Evolutionary conservation across 257 asterid species (phyloP), one percentile per base, ranked within the genome.

Genomic region (Gentiana straminea): DNA sequence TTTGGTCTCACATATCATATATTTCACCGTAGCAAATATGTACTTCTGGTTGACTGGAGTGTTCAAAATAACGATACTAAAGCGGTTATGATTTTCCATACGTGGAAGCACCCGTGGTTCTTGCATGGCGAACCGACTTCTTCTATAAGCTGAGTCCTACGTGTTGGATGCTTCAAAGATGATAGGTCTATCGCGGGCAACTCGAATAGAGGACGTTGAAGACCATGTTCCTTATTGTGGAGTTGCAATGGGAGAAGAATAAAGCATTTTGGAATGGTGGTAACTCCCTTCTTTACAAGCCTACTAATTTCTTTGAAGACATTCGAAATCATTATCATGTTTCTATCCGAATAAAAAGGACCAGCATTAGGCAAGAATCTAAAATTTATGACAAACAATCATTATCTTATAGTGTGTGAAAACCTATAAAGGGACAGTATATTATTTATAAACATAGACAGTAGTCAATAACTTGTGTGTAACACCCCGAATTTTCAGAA

Each of bases 41-140:
- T 24, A 24, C 24, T 24, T 24, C 24, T 24, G 24, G 24, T 24
- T 24, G 24, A 24, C 24, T 24, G 24, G 24, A 24, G 24, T 24
- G 24, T 24, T 24, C 24, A 24, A 24, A 57, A 44, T 6, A 4
- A 37, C 43, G 7, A 24, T 15, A 4, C 3, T 57, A 9, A 33
- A 24, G 24, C 24, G 24, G 51, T 24, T 6, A 13, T 24, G 33
- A 11, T 2, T 9, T 15, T 9, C 13, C 24, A 13, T 64, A 64
- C 69, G 63, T 64, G 69, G 57, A 64, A 57, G 49, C 57, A 12
- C 3, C 69, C 69, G 8, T 39, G 35, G 33, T 64, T 53, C 52
- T 64, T 57, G 63, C 69, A 57, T 10, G 69, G 58, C 8, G 13
- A 10, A 32, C 69, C 33, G 5, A 64, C 50, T 44, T 64, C 53